phyloP scores from a whole-genome alignment of 179 eudicot species.

The Spinacia oleracea region DNA sequence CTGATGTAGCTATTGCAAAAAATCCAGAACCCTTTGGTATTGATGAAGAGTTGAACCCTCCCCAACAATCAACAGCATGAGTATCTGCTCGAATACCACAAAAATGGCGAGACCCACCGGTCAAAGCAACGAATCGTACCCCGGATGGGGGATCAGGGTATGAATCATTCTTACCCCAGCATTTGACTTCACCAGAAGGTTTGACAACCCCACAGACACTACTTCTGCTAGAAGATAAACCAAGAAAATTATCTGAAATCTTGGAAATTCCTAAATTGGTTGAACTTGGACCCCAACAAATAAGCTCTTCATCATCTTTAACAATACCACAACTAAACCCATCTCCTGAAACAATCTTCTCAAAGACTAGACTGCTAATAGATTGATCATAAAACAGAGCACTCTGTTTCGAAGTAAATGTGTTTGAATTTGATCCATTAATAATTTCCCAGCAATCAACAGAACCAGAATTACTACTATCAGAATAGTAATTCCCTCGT shows the following conservation, averaged over 20 bases:
- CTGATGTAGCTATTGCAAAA: conserved; percentile 62
- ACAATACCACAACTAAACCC: conserved; percentile 75
- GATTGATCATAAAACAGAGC: conserved; percentile 51
- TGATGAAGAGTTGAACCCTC: conserved; percentile 55
- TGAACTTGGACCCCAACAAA: conserved; percentile 88
- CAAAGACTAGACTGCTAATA: conserved; percentile 37
- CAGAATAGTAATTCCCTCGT: conserved; percentile 61
- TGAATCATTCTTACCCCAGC: conserved; percentile 58
- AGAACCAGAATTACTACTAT: conserved; percentile 35
- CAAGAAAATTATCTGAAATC: conserved; percentile 34
- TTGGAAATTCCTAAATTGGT: conserved; percentile 40
- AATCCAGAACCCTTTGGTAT: conserved; percentile 76
- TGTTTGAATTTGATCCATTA: conserved; percentile 23
- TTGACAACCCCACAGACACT: conserved; percentile 66
- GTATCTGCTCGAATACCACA: conserved; percentile 85
- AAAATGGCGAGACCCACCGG: conserved; percentile 68
- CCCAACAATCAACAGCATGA: conserved; percentile 89
- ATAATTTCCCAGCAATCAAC: conserved; percentile 94
- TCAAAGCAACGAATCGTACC: conserved; percentile 52
- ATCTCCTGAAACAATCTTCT: conserved; percentile 70
- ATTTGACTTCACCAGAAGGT: conserved; percentile 53
- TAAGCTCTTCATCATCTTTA: conserved; percentile 54
- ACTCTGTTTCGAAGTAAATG: conserved; percentile 50
- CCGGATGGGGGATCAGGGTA: conserved; percentile 44
- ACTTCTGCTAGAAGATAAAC: conserved; percentile 54